Evolutionary conservation across 306 rosid genomes (phyloP).

Genomic region (Lagenaria siceraria): DNA sequence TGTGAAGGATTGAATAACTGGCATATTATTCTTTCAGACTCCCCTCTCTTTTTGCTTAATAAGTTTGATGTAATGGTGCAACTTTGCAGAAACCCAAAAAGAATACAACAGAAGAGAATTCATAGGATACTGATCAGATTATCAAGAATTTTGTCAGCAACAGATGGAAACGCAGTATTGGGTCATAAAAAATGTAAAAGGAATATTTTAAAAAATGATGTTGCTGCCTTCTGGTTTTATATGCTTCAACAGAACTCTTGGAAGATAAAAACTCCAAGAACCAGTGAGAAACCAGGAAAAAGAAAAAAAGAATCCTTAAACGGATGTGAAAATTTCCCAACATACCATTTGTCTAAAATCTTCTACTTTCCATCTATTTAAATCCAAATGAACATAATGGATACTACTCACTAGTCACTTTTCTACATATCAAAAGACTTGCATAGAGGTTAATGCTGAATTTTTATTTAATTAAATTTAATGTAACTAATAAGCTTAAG

Average conservation of each 20-base stretch:
- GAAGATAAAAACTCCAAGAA: neutral
- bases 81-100: neutral
- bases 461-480: too few species aligned
- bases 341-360: neutral
- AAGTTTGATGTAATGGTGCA: neutral
- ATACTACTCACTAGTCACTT: neutral
- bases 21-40: neutral
- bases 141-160: neutral
- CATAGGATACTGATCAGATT: neutral
- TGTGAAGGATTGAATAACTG: neutral
- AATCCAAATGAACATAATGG: neutral
- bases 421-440: neutral
- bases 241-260: neutral
- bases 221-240: neutral
- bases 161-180: neutral
- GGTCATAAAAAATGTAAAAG: neutral
- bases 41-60: neutral
- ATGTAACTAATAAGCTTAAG: too few species aligned
- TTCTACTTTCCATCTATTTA: neutral
- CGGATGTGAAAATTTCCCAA: neutral
- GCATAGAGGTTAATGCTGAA: neutral
- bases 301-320: neutral
- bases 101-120: neutral
- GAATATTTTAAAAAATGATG: neutral
- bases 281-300: neutral